phyloP scores from a whole-genome alignment of 495 filamentous ascomycete species.

The Amphirosellinia nigrospora region DNA sequence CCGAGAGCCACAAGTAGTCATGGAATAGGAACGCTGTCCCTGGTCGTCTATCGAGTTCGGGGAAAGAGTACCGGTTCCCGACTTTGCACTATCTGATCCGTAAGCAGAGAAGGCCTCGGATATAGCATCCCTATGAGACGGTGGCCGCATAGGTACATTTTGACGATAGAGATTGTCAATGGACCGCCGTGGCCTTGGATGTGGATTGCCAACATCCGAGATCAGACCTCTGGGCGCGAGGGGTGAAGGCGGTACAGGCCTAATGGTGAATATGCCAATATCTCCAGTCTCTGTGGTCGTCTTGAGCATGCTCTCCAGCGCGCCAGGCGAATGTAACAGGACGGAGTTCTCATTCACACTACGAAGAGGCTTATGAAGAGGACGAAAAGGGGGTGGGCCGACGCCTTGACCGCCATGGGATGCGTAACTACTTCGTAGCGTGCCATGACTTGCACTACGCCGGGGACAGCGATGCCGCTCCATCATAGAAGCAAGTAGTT shows the following conservation, averaged over 20 bases:
- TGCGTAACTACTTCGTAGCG: conserved; percentile 44
- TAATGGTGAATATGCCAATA: conserved; percentile 66
- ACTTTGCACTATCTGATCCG: conserved; percentile 51
- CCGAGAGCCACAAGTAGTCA: conserved; percentile 62
- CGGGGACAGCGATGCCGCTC: conserved; percentile 43
- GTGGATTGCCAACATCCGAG: conserved; percentile 37
- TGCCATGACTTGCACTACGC: conserved; percentile 52
- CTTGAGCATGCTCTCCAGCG: conserved; percentile 68
- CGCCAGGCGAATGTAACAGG: conserved; percentile 50
- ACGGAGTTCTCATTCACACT: conserved; percentile 45
- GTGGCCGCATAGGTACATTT: conserved; percentile 42
- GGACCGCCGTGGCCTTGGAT: conserved; percentile 33
- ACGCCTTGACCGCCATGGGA: conserved; percentile 32
- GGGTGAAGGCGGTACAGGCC: conserved; percentile 52
- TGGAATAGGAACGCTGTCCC: conserved; percentile 61
- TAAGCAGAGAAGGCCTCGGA: conserved; percentile 58
- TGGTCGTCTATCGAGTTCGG: conserved; percentile 44
- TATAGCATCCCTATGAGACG: conserved; percentile 50
- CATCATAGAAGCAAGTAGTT: conserved; percentile 35
- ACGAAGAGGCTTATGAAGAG: conserved; percentile 44
- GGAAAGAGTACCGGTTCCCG: conserved; percentile 45
- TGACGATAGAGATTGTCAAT: conserved; percentile 42
- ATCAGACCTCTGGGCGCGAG: conserved; percentile 29
- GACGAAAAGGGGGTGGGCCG: conserved; percentile 31
- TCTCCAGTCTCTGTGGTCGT: conserved; percentile 73